phyloP scores from a whole-genome alignment of 768 basidiomycete genomes.

The Tubosaeta sp. region DNA sequence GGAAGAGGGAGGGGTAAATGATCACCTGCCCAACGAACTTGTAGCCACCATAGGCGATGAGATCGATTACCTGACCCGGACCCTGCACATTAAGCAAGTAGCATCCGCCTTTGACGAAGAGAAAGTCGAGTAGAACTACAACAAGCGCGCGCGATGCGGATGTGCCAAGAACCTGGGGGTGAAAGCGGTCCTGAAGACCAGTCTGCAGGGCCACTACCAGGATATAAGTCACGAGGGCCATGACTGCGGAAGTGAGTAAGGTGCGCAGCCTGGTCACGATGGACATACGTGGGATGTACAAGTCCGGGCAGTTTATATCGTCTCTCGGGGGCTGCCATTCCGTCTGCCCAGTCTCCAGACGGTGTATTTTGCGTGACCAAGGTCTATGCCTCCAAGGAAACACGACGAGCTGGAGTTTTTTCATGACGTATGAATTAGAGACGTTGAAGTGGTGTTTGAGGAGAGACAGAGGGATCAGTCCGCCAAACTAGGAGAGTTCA shows the following conservation, averaged over 20 bases:
- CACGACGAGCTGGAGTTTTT: slow-evolving; percentile 81
- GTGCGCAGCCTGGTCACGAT: not conserved
- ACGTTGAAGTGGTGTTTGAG: slow-evolving; percentile 95
- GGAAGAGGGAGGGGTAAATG: not conserved
- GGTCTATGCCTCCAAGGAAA: slow-evolving; percentile 94
- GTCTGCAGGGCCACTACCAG: slow-evolving; percentile 82
- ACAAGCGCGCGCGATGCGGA: slow-evolving; percentile 80
- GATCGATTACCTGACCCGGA: slow-evolving; percentile 65
- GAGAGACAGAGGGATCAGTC: slow-evolving; percentile 67
- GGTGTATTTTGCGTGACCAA: slow-evolving; percentile 67
- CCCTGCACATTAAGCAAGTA: slow-evolving; percentile 89
- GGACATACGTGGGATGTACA: slow-evolving; percentile 86
- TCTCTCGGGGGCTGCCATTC: slow-evolving; percentile 90
- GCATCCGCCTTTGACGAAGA: slow-evolving; percentile 86
- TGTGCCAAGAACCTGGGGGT: slow-evolving; percentile 85
- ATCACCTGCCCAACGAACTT: slow-evolving; percentile 87
- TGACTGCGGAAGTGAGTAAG: slow-evolving; percentile 47
- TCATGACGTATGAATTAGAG: slow-evolving; percentile 91
- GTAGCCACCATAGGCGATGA: slow-evolving; percentile 93
- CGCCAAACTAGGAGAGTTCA: slow-evolving; percentile 56
- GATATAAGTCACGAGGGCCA: slow-evolving; percentile 96
- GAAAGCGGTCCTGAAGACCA: slow-evolving; percentile 78
- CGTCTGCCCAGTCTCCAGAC: slow-evolving; percentile 57
- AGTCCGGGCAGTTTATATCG: slow-evolving; percentile 92
- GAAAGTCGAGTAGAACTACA: slow-evolving; percentile 84